Evolutionary conservation across 176 grass and related monocot genomes (phyloP), one percentile per base, ranked within the genome.

Genomic region (Oryza nivara): DNA sequence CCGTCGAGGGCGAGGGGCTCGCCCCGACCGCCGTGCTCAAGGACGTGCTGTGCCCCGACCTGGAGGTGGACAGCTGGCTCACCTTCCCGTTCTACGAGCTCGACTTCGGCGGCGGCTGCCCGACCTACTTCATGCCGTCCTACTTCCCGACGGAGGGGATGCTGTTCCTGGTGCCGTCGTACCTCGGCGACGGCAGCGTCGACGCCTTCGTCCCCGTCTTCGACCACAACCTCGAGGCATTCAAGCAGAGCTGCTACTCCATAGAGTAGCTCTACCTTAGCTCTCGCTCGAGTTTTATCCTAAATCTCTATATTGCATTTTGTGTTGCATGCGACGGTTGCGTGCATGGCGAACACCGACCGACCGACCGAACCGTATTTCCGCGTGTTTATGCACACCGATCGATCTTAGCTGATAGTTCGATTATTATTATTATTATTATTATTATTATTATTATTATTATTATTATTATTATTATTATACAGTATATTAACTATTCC

Each of bases 1-100:
- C 41, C 16, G 67, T 91, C 30, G 67, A 80, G 49, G 38, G 35
- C 16, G 93, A 96, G 68, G 84, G 68, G 15, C 64, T 96, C 35
- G 88, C 77, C 54, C 44, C 80, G 52, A 90, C 86, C 22, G 88
- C 91, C 1, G 80, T 88, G 51, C 40, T 85, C 13, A 80, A 84
- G 80, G 74, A 67, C 66, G 88, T 76, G 76, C 35, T 89, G 4
- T 86, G 90, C 66, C 93, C 93, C 6, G 23, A 95, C 83, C 22
- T 95, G 43, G 93, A 95, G 82, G 93, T 95, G 4, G 84, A 95
- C 65, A 89, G 88, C 70, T 95, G 93, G 93, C 66, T 90, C 2
- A 81, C 82, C 8, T 82, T 95, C 23, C 93, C 93, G 5, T 90
- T 95, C 72, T 66, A 88, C 54, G 83, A 84, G 75, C 79, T 95